Base-by-base conservation (phyloP, 208 protist genomes). In the Leishmania aethiopica region DNA sequence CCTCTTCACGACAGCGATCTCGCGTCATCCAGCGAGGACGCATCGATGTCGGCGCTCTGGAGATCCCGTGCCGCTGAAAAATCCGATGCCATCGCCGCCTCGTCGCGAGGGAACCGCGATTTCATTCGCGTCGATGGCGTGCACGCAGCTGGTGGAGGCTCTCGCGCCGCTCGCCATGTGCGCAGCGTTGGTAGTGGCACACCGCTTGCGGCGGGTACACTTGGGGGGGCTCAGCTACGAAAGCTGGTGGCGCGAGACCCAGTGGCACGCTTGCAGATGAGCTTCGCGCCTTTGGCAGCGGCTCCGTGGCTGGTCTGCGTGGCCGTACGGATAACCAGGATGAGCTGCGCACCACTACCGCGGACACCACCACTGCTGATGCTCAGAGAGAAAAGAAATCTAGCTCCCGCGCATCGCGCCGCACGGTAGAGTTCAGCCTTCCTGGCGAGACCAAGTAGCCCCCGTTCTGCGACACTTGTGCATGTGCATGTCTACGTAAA, bases 391-490 rank as follows among this genome's bases (percentile, higher is more conserved):
- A 62, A 42, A 60, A 11, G 32, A 76, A 76, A 62, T 78, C 76
- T 51, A 57, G 59, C 64, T 72, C 57, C 8, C 67, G 66, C 42
- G 32, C 77, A 15, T 78, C 72, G 62, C 67, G 59, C 42, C 76
- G 77, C 8, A 85, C 71, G 10, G 82, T 86, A 0, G 76, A 77
- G 37, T 86, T 86, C n/a, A 73, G 35, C 32, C 55, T 86, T 37
- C 79, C 75, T 51, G 59, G 55, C 11, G 62, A 81, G 17, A 66
- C 74, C 1, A 13, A 76, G 72, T 53, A 76, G 49, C 35, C 49
- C 51, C n/a, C 8, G 22, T n/a, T 32, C 19, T 37, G 45, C 22
- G 28, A 42, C n/a, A 32, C 28, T 35, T 59, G 47, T 19, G 19
- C 7, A 47, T 76, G 37, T 55, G 49, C 79, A 25, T 78, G 35